Evolutionary conservation across 257 asterid genomes (phyloP), one percentile per base, ranked within the genome.

Genomic region (Gentiana straminea): DNA sequence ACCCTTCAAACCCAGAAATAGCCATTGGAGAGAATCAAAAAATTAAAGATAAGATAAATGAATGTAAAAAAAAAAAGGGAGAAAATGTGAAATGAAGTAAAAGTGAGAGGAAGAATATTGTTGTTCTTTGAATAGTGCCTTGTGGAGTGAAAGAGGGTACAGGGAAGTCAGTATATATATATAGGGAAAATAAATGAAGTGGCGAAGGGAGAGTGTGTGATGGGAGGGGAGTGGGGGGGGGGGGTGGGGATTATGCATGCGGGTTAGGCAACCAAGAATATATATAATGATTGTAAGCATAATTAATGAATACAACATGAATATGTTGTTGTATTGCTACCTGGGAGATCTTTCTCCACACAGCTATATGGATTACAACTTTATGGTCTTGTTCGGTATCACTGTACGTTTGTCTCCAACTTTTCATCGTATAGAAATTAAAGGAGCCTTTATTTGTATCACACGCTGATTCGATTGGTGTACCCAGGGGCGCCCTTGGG

Each of bases 1-100:
- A 92, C 48, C 98, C 98, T 64, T 92, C 98, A 60, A 92, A 92
- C 33, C 98, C 98, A 0, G 98, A 91, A 62, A 68, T 71, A 54
- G 98, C 97, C 98, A 92, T 90, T 46, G 11, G 54, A 50, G 54
- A 13, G 24, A 24, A 24, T 24, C 24, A 24, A 24, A 24, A 41
- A 10, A 3, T 41, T 1, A 34, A 52, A 51, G 8, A 15, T 35
- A 44, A 43, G 36, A 47, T 13, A n/a, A 13, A 47, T 7, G 13
- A 8, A 4, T 6, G 2, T 43, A 0, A 41, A 4, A 5, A 5
- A 41, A 41, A 41, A 41, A 3, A 10, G 7, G 7, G 46, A 41
- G 46, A 41, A 41, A 41, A 24, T 24, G 35, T 13, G 33, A 35
- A 8, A 44, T 24, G 55, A 8, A 35, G 33, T 51, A 15, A n/a